Conservation (phyloP, 331 rosid genomes). For the Rhamnella rubrinervis region DNA sequence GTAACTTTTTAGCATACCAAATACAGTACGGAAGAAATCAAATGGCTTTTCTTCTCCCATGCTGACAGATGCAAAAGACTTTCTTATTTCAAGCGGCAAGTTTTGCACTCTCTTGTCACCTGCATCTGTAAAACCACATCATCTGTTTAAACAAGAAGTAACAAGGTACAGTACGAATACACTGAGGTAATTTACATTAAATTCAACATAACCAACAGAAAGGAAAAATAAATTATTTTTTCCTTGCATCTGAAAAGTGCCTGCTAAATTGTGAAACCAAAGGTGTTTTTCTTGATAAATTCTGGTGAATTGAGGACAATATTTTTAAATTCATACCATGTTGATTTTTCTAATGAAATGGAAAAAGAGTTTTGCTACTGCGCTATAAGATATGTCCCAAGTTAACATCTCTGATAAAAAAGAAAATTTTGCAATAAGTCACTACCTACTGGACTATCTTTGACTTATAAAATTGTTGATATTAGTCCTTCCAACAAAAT, state of each 20-base stretch:
- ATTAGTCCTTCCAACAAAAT: no score
- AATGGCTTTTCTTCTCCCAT: constrained; percentile 62
- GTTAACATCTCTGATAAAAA: no score
- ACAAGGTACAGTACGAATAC: constrained; percentile 9
- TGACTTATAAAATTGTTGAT: not conserved
- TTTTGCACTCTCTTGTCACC: constrained; percentile 39
- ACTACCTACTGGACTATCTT: not conserved
- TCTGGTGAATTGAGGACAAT: not conserved
- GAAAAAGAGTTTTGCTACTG: not conserved
- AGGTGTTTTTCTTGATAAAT: not conserved
- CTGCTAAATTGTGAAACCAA: constrained; percentile 2
- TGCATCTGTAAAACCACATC: constrained; percentile 57
- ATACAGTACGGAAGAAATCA: constrained; percentile 64
- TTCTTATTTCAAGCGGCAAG: constrained; percentile 28
- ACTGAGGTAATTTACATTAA: not conserved
- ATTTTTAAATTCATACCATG: not conserved
- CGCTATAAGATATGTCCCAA: not conserved
- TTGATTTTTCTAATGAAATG: not conserved
- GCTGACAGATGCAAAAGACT: constrained; percentile 54
- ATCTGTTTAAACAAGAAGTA: constrained; percentile 29
- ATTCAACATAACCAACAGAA: not conserved
- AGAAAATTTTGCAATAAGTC: no score
- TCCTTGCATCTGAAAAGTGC: not conserved
- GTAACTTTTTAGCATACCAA: constrained; percentile 43
- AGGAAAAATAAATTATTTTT: not conserved